These are phyloP conservation scores for Saraca asoca DNA, from an alignment of 331 rosid genomes.

Conservation along the genomic window DNA sequence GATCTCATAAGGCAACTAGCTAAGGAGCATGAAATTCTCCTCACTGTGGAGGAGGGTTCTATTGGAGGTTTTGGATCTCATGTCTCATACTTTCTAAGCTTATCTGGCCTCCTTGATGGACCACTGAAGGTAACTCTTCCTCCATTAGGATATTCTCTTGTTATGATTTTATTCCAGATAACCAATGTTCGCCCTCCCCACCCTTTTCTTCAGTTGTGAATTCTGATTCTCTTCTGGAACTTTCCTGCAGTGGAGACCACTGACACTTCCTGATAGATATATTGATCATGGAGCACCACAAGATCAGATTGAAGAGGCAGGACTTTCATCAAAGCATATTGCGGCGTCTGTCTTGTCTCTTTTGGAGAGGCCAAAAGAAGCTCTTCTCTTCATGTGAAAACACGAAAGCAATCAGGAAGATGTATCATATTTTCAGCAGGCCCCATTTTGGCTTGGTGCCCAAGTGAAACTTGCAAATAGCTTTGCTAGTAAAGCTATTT, in stretches of 20 bases:
- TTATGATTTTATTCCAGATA: not conserved
- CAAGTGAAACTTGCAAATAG: not conserved
- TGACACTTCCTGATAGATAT: constrained; percentile 94
- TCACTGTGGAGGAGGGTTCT: constrained; percentile 79
- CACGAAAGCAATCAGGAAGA: constrained; percentile 28
- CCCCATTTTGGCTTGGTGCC: not conserved
- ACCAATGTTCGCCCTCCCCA: not conserved
- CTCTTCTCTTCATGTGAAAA: constrained; percentile 53
- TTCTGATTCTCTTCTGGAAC: constrained; percentile 16
- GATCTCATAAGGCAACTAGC: constrained; percentile 59
- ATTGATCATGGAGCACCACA: constrained; percentile 79
- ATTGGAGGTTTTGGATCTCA: constrained; percentile 91
- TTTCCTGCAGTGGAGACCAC: constrained; percentile 72
- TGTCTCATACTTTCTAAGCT: constrained; percentile 63
- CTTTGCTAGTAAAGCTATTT: too few species aligned
- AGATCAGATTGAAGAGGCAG: constrained; percentile 79
- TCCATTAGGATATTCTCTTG: constrained; percentile 1
- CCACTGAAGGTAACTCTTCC: constrained; percentile 57
- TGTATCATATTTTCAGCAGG: not conserved
- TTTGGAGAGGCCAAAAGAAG: constrained; percentile 76
- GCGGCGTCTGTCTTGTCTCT: constrained; percentile 72
- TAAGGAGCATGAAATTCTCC: constrained; percentile 63
- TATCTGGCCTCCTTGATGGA: constrained; percentile 62
- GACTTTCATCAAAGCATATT: constrained; percentile 80
- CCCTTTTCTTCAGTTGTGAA: not conserved